Conservation (phyloP, 2,329 filamentous ascomycete species). For the Diplodia intermedia region DNA sequence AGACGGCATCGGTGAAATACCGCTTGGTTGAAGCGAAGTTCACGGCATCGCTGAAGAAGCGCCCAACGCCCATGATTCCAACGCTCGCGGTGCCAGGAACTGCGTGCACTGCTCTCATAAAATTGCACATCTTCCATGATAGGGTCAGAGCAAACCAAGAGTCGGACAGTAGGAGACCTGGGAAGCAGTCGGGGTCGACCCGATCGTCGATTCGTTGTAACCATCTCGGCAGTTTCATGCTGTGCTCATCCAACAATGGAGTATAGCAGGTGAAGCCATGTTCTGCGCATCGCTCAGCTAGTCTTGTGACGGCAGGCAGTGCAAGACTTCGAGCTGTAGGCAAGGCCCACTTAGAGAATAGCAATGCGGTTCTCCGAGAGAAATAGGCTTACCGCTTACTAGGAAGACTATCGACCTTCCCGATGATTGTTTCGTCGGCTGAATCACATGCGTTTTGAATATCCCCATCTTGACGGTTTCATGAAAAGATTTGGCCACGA, state of each 20-base stretch:
- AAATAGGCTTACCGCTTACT: neutral
- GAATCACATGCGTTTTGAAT: neutral
- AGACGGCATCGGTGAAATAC: too few relatives aligned
- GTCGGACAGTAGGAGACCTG: too few relatives aligned
- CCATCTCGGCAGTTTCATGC: neutral
- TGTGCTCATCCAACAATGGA: neutral
- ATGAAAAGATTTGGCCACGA: neutral
- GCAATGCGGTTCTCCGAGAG: neutral
- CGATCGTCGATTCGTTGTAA: too few relatives aligned
- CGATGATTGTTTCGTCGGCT: neutral
- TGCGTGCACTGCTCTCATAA: neutral
- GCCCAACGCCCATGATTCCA: neutral
- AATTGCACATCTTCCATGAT: too few relatives aligned
- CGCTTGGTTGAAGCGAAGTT: too few relatives aligned
- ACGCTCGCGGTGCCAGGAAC: neutral
- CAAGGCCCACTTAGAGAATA: neutral
- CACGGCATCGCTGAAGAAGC: neutral
- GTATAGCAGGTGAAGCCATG: neutral
- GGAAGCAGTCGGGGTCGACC: too few relatives aligned
- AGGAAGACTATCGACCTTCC: neutral
- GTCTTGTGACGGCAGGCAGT: neutral
- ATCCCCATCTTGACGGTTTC: neutral
- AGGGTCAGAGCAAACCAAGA: too few relatives aligned
- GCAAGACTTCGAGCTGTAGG: neutral
- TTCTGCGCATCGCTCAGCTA: neutral